These are phyloP conservation scores for Amphibolis antarctica DNA, from an alignment of 106 monocot genomes.

Conservation along the genomic window DNA sequence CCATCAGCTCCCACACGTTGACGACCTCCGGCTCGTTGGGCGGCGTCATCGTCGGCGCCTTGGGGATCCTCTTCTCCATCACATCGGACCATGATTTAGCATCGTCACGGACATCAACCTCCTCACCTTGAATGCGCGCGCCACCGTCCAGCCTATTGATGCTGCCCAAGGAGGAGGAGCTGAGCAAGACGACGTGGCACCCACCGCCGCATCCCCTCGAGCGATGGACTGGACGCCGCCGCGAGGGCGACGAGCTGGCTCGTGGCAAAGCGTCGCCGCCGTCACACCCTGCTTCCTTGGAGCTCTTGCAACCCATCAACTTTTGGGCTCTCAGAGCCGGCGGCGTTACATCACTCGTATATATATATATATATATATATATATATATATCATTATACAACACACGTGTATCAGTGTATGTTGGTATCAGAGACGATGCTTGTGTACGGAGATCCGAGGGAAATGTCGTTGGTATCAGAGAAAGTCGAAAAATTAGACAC, in stretches of 20 bases:
- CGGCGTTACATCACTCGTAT: too few relatives aligned
- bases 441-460: too few relatives aligned
- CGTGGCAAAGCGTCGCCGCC: too few relatives aligned
- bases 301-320: slow-evolving; percentile 61
- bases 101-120: neutral
- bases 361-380: too few relatives aligned
- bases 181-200: slow-evolving; percentile 30
- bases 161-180: slow-evolving; percentile 24
- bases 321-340: too few relatives aligned
- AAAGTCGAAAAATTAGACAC: too few relatives aligned
- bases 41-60: slow-evolving; percentile 1
- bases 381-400: too few relatives aligned
- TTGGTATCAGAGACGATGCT: too few relatives aligned
- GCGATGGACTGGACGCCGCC: slow-evolving; percentile 2
- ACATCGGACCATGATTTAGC: slow-evolving; percentile 10
- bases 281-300: slow-evolving; percentile 40
- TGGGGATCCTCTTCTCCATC: slow-evolving; percentile 11
- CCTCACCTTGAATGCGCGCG: neutral
- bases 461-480: too few relatives aligned
- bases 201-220: neutral
- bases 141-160: slow-evolving; percentile 13
- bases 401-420: too few relatives aligned
- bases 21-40: slow-evolving; percentile 37
- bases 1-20: slow-evolving; percentile 43
- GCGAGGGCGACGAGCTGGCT: slow-evolving; percentile 11